Percentiles rank a stretch among this genome's conserved stretches.
Conservation (phyloP, 2,329 filamentous ascomycete species). For the Epichloe typhina region DNA sequence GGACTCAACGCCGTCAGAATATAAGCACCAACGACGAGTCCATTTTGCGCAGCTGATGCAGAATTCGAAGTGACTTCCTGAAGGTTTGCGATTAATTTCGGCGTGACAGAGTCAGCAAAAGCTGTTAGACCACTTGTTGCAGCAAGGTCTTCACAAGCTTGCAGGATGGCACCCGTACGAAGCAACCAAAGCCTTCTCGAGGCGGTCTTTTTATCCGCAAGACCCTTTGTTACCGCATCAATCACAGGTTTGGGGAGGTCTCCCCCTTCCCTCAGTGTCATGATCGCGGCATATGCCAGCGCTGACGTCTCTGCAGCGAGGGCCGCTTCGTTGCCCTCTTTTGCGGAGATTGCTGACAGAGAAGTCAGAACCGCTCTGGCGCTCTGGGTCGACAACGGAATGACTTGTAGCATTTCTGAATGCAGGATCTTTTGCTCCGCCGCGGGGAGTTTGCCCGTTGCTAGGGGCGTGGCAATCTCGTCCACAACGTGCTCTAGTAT, state of each 20-base stretch:
- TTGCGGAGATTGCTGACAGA: conserved; percentile 56
- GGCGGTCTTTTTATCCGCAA: conserved; percentile 70
- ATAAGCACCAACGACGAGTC: conserved; percentile 68
- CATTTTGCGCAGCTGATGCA: conserved; percentile 64
- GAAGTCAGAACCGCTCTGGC: conserved; percentile 54
- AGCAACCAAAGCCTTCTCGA: conserved; percentile 72
- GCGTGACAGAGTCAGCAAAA: conserved; percentile 39
- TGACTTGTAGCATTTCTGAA: conserved; percentile 61
- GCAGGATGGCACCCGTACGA: conserved; percentile 57
- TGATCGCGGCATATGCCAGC: conserved; percentile 51
- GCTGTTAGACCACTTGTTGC: conserved; percentile 33
- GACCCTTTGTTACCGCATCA: conserved; percentile 67
- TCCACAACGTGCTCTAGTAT: conserved; percentile 56
- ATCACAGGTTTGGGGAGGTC: conserved; percentile 52
- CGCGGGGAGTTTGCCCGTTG: conserved; percentile 68
- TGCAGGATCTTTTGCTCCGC: conserved; percentile 76
- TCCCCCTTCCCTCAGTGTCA: conserved; percentile 45
- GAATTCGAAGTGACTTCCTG: conserved; percentile 70
- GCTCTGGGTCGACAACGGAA: conserved; percentile 46
- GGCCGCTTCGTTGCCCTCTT: conserved; percentile 82
- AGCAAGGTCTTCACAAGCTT: conserved; percentile 32
- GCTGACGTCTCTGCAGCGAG: conserved; percentile 62
- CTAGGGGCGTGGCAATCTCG: conserved; percentile 69
- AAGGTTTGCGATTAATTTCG: conserved; percentile 55
- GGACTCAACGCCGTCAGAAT: conserved; percentile 55